Percentiles rank a stretch among this genome's conserved stretches.
phyloP scores from a whole-genome alignment of 1,284 basidiomycete species.

The Cutaneotrichosporon arboriforme region DNA sequence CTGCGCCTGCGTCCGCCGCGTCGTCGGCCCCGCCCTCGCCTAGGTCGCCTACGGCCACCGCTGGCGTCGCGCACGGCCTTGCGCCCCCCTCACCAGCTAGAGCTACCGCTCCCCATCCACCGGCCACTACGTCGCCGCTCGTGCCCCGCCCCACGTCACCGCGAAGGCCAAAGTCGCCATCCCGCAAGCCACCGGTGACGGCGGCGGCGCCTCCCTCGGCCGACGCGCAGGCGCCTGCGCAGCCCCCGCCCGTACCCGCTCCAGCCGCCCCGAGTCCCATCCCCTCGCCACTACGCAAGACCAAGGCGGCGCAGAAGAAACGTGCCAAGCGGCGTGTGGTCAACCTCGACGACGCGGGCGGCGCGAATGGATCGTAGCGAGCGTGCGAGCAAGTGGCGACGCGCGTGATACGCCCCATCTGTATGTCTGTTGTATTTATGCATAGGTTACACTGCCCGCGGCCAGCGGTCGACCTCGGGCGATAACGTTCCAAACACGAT shows the following conservation, averaged over 20 bases:
- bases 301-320: neutral
- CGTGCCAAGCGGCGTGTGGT: conserved; percentile 9
- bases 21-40: neutral
- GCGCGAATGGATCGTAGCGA: too few species aligned
- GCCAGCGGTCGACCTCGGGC: too few species aligned
- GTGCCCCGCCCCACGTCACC: neutral
- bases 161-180: neutral
- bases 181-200: neutral
- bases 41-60: neutral
- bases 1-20: neutral
- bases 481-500: too few species aligned
- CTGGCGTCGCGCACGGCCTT: neutral
- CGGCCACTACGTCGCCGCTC: neutral
- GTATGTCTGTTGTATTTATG: too few species aligned
- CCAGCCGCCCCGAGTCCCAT: neutral
- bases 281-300: conserved; percentile 1
- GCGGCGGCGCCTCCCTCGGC: neutral
- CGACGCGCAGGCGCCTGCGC: too few species aligned
- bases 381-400: too few species aligned
- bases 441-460: too few species aligned
- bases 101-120: neutral
- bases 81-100: neutral
- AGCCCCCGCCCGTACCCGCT: neutral
- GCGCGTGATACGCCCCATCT: too few species aligned
- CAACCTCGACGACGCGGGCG: conserved; percentile 8